These are phyloP conservation scores for Rosa rugosa DNA, from an alignment of 306 rosid genomes.

Conservation along the genomic window DNA sequence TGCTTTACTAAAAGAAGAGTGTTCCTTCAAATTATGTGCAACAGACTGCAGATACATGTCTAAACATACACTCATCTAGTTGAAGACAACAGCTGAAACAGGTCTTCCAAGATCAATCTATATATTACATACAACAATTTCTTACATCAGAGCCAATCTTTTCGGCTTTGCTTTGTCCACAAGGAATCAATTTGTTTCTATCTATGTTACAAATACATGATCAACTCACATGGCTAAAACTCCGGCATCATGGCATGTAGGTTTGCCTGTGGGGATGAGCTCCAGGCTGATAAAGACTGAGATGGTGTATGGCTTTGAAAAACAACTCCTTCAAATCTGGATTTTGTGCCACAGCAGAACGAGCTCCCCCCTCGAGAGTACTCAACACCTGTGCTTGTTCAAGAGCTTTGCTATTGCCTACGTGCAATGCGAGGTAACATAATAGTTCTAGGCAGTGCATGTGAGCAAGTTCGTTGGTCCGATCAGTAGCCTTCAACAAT, in stretches of 20 bases:
- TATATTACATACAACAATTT: background rate
- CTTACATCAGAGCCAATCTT: background rate
- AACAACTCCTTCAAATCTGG: conserved; percentile 62
- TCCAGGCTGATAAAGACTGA: conserved; percentile 82
- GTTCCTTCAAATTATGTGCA: conserved; percentile 26
- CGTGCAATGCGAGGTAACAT: conserved; percentile 67
- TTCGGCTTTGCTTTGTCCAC: background rate
- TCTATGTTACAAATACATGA: conserved; percentile 28
- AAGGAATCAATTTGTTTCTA: background rate
- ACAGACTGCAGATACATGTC: background rate
- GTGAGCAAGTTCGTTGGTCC: conserved; percentile 42
- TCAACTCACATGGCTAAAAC: conserved; percentile 39
- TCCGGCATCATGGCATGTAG: conserved; percentile 30
- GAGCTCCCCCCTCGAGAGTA: conserved; percentile 64
- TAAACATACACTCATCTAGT: conserved; percentile 20
- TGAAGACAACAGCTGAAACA: conserved; percentile 4
- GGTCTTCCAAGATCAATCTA: conserved; percentile 4
- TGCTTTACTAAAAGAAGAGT: conserved; percentile 3
- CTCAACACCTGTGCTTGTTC: conserved; percentile 69
- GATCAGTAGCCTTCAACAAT: conserved; percentile 42
- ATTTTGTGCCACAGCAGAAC: conserved; percentile 54
- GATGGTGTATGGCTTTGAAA: conserved; percentile 64
- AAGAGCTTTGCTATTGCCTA: conserved; percentile 77
- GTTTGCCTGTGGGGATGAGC: conserved; percentile 68
- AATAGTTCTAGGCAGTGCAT: conserved; percentile 48